Conservation (phyloP, 2,329 filamentous ascomycete genomes). For the Ophiocordyceps unilateralis region DNA sequence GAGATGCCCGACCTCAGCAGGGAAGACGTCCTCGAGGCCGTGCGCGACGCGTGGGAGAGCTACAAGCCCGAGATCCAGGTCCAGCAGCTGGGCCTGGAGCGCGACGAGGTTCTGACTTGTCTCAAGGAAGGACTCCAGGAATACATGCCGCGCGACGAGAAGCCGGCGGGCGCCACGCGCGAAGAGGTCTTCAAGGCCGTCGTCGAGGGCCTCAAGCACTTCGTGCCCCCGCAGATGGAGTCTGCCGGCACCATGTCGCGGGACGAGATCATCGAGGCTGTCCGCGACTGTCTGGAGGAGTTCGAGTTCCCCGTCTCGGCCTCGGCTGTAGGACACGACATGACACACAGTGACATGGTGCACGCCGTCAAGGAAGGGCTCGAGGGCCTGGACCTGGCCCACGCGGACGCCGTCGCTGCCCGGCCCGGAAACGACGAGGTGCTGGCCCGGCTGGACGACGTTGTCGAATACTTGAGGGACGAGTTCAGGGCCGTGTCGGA, state of each 20-base stretch:
- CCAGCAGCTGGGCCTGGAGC: conserved; percentile 76
- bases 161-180: conserved; percentile 46
- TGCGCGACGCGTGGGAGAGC: conserved; percentile 81
- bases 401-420: conserved; percentile 22
- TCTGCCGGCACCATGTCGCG: conserved; percentile 52
- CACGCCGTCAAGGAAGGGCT: conserved; percentile 46
- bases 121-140: conserved; percentile 72
- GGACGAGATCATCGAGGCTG: conserved; percentile 69
- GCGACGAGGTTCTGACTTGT: conserved; percentile 77
- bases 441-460: conserved; percentile 41
- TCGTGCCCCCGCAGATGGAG: conserved; percentile 55
- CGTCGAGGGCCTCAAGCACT: conserved; percentile 70
- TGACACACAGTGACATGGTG: conserved; percentile 45
- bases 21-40: conserved; percentile 72
- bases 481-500: conserved; percentile 44
- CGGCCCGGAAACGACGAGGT: conserved; percentile 31
- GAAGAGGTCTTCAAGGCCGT: conserved; percentile 78
- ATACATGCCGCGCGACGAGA: conserved; percentile 40
- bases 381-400: conserved; percentile 28
- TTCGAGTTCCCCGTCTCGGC: conserved; percentile 57
- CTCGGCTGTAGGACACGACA: conserved; percentile 31
- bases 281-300: conserved; percentile 73
- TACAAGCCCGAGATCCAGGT: conserved; percentile 89
- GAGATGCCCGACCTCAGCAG: conserved; percentile 37
- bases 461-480: conserved; percentile 40